Conservation (phyloP, 768 basidiomycete genomes). For the Saitozyma sp. region DNA sequence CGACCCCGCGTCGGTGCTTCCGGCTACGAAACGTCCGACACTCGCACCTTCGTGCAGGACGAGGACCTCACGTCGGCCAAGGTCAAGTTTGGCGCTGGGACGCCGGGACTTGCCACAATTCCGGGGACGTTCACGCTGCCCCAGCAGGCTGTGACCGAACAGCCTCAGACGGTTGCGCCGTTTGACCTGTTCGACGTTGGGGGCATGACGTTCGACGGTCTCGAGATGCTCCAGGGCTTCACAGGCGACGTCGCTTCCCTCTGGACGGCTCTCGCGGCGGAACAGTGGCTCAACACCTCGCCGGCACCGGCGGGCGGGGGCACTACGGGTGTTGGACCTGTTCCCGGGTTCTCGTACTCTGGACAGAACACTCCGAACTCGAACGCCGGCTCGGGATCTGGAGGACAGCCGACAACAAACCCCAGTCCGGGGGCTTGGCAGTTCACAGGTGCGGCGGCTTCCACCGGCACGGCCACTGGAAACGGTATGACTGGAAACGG, state of each 20-base stretch:
- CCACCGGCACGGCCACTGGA: background rate
- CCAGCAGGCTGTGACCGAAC: slow-evolving; percentile 1
- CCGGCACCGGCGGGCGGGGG: background rate
- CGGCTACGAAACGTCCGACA: slow-evolving; percentile 42
- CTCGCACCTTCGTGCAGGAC: slow-evolving; percentile 19
- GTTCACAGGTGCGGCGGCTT: background rate
- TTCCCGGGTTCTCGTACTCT: too few species aligned
- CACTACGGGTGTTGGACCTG: too few species aligned
- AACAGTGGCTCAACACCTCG: background rate
- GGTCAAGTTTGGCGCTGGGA: background rate
- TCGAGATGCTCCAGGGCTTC: slow-evolving; percentile 45
- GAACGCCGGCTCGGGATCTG: background rate
- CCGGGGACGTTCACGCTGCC: background rate
- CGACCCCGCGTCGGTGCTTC: slow-evolving; percentile 6
- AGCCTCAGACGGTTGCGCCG: background rate
- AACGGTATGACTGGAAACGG: background rate
- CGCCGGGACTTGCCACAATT: background rate
- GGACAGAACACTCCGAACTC: background rate
- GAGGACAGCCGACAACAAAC: background rate
- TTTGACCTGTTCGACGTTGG: slow-evolving; percentile 36
- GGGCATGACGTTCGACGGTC: slow-evolving; percentile 41
- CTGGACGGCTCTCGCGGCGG: slow-evolving; percentile 28
- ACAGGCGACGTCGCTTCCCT: slow-evolving; percentile 21
- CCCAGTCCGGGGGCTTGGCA: background rate
- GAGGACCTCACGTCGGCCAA: slow-evolving; percentile 3